Conservation (phyloP, 2,329 filamentous ascomycete genomes). For the Colletotrichum eleusines region DNA sequence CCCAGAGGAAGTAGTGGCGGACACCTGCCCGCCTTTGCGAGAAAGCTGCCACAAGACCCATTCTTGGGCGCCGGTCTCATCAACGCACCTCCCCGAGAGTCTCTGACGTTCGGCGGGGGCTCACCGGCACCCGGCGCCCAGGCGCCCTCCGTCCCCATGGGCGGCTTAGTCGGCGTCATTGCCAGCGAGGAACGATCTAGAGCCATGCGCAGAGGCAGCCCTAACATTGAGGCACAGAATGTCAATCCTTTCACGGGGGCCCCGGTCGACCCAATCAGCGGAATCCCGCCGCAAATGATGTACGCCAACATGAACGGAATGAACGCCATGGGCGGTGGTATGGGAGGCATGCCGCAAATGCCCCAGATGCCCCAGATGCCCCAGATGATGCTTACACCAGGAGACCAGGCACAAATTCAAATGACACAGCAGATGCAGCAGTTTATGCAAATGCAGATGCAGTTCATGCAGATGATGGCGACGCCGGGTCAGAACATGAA, state of each 20-base stretch:
- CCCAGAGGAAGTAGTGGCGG: slow-evolving; percentile 53
- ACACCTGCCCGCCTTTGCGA: slow-evolving; percentile 83
- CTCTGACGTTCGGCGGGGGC: slow-evolving; percentile 76
- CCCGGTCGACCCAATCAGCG: slow-evolving; percentile 62
- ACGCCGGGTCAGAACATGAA: slow-evolving; percentile 52
- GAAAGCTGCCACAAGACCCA: slow-evolving; percentile 85
- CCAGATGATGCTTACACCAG: slow-evolving; percentile 66
- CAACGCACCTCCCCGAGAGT: slow-evolving; percentile 78
- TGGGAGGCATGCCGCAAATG: slow-evolving; percentile 43
- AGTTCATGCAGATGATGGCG: slow-evolving; percentile 89
- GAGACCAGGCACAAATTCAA: slow-evolving; percentile 81
- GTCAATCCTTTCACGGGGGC: slow-evolving; percentile 52
- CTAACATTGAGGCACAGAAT: slow-evolving; percentile 70
- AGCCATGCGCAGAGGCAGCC: slow-evolving; percentile 82
- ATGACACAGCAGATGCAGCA: slow-evolving; percentile 87
- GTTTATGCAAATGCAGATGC: slow-evolving; percentile 95
- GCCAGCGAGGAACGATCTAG: slow-evolving; percentile 84
- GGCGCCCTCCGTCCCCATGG: slow-evolving; percentile 67
- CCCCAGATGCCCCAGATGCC: slow-evolving; percentile 38
- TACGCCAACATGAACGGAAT: slow-evolving; percentile 49
- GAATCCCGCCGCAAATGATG: slow-evolving; percentile 61
- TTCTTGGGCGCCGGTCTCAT: slow-evolving; percentile 85
- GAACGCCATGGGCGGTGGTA: slow-evolving; percentile 43
- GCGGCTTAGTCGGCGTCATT: slow-evolving; percentile 89
- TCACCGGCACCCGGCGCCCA: slow-evolving; percentile 55